Evolutionary conservation across 148 eudicot genomes (phyloP).

Genomic region (Rhododendron kiyosumense): DNA sequence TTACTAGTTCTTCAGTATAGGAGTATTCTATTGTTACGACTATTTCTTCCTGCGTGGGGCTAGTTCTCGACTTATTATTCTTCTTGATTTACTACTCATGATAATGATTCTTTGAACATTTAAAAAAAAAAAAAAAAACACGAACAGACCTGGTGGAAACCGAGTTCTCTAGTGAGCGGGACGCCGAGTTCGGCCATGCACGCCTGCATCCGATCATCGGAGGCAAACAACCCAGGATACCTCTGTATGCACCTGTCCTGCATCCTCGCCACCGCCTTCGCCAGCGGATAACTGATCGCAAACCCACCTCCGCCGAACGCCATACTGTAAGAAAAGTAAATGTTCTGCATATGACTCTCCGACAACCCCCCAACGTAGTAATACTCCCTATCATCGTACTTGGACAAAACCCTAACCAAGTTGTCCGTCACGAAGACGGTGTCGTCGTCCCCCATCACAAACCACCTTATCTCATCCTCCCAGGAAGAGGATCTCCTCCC

Average conservation of each 20-base stretch:
- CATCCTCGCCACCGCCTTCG: constrained; percentile 48
- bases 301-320: constrained; percentile 78
- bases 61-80: no score
- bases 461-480: constrained; percentile 51
- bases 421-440: constrained; percentile 59
- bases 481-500: constrained; percentile 34
- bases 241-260: constrained; percentile 60
- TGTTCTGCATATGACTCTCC: constrained; percentile 59
- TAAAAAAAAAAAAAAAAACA: no score
- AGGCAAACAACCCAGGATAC: constrained; percentile 57
- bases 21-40: no score
- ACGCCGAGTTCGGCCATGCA: constrained; percentile 76
- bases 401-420: constrained; percentile 32
- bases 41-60: no score
- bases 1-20: no score
- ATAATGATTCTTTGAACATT: no score
- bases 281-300: constrained; percentile 56
- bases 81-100: no score
- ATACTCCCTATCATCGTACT: constrained; percentile 47
- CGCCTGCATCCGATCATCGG: constrained; percentile 68
- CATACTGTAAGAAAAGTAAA: constrained; percentile 55
- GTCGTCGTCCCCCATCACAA: constrained; percentile 56
- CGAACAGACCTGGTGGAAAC: constrained; percentile 53
- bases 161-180: constrained; percentile 59
- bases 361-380: constrained; percentile 58